Conservation (phyloP, 331 rosid species). For the Rosa hybrid region DNA sequence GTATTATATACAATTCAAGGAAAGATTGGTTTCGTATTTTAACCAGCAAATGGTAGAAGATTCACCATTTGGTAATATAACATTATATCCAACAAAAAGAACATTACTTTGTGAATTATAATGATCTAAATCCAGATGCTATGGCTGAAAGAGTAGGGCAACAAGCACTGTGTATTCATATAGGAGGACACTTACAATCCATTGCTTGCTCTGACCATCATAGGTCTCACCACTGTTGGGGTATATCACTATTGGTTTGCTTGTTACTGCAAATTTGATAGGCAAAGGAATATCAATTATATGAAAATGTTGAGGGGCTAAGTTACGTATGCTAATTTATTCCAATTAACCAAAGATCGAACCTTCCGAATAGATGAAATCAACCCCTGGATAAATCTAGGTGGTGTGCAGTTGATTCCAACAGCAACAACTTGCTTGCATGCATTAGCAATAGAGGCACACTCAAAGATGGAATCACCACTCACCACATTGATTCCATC, state of each 20-base stretch:
- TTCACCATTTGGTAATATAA: background rate
- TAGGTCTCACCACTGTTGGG: slow-evolving; percentile 96
- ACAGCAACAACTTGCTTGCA: slow-evolving; percentile 37
- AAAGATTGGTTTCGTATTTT: background rate
- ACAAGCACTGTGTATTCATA: background rate
- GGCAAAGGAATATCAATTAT: background rate
- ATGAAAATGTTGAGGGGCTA: background rate
- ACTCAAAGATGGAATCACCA: slow-evolving; percentile 73
- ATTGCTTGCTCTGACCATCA: slow-evolving; percentile 52
- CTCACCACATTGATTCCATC: slow-evolving; percentile 72
- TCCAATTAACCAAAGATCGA: background rate
- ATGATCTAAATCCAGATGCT: background rate
- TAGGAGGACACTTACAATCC: slow-evolving; percentile 65
- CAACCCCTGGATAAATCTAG: slow-evolving; percentile 72
- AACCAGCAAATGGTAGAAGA: background rate
- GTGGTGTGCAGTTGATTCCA: slow-evolving; percentile 64
- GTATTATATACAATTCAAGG: background rate
- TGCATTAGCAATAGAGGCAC: slow-evolving; percentile 75
- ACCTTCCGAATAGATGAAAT: slow-evolving; percentile 64
- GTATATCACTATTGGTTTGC: slow-evolving; percentile 70
- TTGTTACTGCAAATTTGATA: slow-evolving; percentile 48
- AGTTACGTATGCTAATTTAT: background rate
- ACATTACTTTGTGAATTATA: background rate
- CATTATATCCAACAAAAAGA: background rate
- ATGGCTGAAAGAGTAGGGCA: background rate